Base-by-base conservation (phyloP, 208 protist species). In the Crithidia thermophila region DNA sequence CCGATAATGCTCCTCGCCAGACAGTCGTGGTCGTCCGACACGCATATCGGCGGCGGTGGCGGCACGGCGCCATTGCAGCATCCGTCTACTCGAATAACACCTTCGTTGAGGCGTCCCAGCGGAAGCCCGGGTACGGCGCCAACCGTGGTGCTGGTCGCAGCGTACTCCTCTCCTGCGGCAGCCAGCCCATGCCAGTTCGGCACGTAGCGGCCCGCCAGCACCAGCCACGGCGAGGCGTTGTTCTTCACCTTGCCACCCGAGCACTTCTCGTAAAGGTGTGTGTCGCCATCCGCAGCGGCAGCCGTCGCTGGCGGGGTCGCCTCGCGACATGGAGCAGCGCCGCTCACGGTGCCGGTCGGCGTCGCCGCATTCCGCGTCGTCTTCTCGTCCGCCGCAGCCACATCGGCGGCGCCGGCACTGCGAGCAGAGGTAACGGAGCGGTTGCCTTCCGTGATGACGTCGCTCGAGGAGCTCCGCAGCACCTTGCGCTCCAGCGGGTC, bases 401-500 rank as follows among this genome's bases (percentile, higher is more conserved):
- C 25, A 39, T 34, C 37, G 39, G 53, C 1, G 6, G 45, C 36
- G n/a, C 11, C 21, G 36, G 23, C 53, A 39, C 53, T 34, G 37
- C 25, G 37, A 11, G 25, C 53, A 10, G 53, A 60, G 14, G 25
- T 20, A 6, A 39, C 13, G 25, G 37, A 60, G 5, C 25, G 53
- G 23, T 46, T 50, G 9, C 40, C 42, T 42, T 62, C 56, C 28
- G 13, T 47, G 11, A 42, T 20, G 13, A 40, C 51, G 1, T 42
- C 52, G 50, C 27, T 62, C 11, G 66, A 69, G 1, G 21, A 30
- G 16, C 40, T 34, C 21, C 51, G 53, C n/a, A 37, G 49, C 23
- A 75, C 62, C 37, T 81, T 81, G 58, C 39, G 69, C 42, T 77
- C 69, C 49, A 81, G 75, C 34, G 69, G 75, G 31, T 81, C 74